These are phyloP conservation scores for Ophiosphaerella herpotricha DNA, from an alignment of 2,329 filamentous ascomycete species.

Conservation along the genomic window DNA sequence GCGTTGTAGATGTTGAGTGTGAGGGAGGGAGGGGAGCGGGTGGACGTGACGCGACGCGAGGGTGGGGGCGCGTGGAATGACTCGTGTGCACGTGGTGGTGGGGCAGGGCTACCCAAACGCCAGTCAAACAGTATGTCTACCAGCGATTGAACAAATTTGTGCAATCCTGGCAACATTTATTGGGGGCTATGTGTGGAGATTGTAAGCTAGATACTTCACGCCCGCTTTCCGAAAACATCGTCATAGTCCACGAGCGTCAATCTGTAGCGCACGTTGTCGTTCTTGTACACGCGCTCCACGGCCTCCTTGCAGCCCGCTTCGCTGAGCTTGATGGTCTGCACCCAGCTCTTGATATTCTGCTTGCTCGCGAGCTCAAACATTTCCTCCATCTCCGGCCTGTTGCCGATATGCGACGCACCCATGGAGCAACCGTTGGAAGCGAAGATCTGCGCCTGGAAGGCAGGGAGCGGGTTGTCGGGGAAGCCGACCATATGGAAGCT, in stretches of 20 bases:
- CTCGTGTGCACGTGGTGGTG: neutral
- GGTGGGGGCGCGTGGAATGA: neutral
- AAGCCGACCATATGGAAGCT: slow-evolving; percentile 80
- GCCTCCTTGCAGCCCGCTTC: slow-evolving; percentile 72
- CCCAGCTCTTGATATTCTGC: slow-evolving; percentile 59
- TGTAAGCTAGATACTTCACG: slow-evolving; percentile 16
- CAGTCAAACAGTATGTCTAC: too few species aligned
- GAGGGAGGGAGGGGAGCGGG: too few species aligned
- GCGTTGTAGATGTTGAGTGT: too few species aligned
- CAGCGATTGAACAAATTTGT: too few species aligned
- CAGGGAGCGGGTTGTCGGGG: slow-evolving; percentile 74
- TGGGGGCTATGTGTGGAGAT: neutral
- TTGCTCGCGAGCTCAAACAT: slow-evolving; percentile 57
- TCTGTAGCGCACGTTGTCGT: slow-evolving; percentile 73
- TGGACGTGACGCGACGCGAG: too few species aligned
- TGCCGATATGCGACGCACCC: slow-evolving; percentile 57
- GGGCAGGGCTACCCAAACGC: neutral
- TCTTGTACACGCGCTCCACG: slow-evolving; percentile 67
- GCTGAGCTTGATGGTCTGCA: slow-evolving; percentile 72
- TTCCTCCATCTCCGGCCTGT: slow-evolving; percentile 55
- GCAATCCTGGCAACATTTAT: neutral
- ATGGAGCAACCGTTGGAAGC: slow-evolving; percentile 69
- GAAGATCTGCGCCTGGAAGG: slow-evolving; percentile 75
- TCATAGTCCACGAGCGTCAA: slow-evolving; percentile 72
- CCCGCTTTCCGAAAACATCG: slow-evolving; percentile 64